Base-by-base conservation (phyloP, 148 eudicot species). In the Camellia granthamiana region DNA sequence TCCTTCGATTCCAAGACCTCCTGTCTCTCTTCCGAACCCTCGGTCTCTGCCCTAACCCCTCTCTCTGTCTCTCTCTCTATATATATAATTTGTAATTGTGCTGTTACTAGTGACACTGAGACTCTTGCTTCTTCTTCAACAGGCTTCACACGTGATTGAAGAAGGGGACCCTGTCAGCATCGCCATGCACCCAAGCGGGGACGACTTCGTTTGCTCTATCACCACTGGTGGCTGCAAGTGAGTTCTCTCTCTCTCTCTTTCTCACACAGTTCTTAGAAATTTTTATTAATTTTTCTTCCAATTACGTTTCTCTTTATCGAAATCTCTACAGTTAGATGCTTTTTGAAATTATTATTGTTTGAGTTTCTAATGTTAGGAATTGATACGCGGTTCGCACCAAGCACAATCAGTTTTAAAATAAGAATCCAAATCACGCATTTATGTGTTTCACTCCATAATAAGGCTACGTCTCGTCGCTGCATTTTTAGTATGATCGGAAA, bases 181-280 rank as follows among this genome's bases (percentile, higher is more conserved):
- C 67, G 97, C 93, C 30, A 95, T 89, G 79, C 98, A 93, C 82
- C 99, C 98, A 0, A 93, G 89, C 84, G 92, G 95, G 5, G 99
- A 95, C 63, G 89, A 92, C 15, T 75, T 95, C 30, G 92, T 95
- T 80, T 95, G 97, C 80, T 84, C 94, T 62, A 92, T 92, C 66
- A 81, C 91, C 58, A 76, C 88, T 44, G 99, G 96, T 59, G 88
- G 86, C 74, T 93, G 95, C 99, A 85, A 85, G 99, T 95, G 67
- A 77, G 85, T 2, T 23, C 30, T 23, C 30, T 51, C 71, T 59
- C 21, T 55, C 5, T 18, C 4, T 49, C 52, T 49, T 5, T 49
- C 52, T 49, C 52, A 3, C 52, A 3, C 7, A 7, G 0, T 49
- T 49, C 3, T 49, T 7, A 30, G 38, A 2, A 49, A 49, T 49